Evolutionary conservation across 257 asterid genomes (phyloP).

Genomic region (Ocimum tenuiflorum): DNA sequence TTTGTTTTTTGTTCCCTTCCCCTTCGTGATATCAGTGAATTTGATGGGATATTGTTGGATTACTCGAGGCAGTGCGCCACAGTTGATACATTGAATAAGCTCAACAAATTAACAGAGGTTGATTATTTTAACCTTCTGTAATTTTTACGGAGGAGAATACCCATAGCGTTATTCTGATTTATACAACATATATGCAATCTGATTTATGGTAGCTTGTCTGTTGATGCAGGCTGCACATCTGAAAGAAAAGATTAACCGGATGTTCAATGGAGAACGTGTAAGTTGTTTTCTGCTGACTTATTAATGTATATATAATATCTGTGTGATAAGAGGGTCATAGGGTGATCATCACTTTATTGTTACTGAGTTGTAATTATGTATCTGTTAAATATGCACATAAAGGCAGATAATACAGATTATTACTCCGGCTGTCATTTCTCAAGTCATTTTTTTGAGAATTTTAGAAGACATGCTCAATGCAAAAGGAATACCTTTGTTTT

Average conservation of each 20-base stretch:
- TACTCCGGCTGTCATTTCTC: neutral
- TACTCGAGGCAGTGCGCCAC: constrained; percentile 83
- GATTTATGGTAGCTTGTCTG: constrained; percentile 17
- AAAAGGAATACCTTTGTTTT: too few species aligned
- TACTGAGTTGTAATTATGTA: neutral
- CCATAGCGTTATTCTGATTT: constrained; percentile 3
- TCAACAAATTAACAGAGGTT: constrained; percentile 74
- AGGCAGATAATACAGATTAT: neutral
- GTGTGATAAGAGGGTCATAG: neutral
- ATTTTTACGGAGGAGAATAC: neutral
- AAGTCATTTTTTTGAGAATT: too few species aligned
- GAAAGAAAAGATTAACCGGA: constrained; percentile 68
- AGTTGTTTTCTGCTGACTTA: constrained; percentile 24
- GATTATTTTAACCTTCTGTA: neutral
- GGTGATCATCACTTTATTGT: neutral
- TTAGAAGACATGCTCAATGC: too few species aligned
- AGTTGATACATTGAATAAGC: constrained; percentile 64
- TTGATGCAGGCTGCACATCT: constrained; percentile 67
- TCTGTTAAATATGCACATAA: neutral
- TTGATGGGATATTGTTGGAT: constrained; percentile 73
- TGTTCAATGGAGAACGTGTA: constrained; percentile 91
- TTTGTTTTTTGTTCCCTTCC: too few species aligned
- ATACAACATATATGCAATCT: neutral
- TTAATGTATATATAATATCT: neutral
- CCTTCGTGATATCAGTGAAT: constrained; percentile 45